These are phyloP conservation scores for Colletotrichum tropicicola DNA, from an alignment of 2,329 filamentous ascomycete genomes.

Conservation along the genomic window DNA sequence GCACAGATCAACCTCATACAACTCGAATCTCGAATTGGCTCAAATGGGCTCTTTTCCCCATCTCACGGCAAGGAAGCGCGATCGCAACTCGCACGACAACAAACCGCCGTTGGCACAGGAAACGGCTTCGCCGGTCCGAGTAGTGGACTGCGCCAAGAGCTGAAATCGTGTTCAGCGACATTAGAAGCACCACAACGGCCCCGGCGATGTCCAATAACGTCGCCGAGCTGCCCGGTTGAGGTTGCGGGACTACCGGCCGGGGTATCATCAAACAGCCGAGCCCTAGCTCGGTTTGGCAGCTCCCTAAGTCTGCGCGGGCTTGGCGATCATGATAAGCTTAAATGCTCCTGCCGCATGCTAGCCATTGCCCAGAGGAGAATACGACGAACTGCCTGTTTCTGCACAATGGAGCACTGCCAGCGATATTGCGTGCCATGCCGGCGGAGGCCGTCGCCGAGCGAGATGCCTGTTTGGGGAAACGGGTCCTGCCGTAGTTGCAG, in stretches of 20 bases:
- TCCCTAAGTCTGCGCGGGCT: conserved; percentile 13
- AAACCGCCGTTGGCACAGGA: background rate
- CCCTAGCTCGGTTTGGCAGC: conserved; percentile 28
- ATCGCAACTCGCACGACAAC: too few species aligned
- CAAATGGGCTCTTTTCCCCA: too few species aligned
- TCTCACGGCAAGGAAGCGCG: too few species aligned
- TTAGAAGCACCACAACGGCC: background rate
- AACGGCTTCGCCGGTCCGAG: background rate
- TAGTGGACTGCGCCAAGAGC: conserved; percentile 15
- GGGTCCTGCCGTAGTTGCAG: conserved; percentile 22
- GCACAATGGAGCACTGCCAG: background rate
- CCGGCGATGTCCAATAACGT: conserved; percentile 4
- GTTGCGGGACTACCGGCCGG: conserved; percentile 16
- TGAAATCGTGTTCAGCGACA: background rate
- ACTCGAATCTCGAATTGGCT: too few species aligned
- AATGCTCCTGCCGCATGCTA: conserved; percentile 31
- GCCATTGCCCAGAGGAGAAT: conserved; percentile 12
- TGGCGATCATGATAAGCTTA: conserved; percentile 31
- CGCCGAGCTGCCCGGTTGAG: background rate
- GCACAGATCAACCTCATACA: too few species aligned
- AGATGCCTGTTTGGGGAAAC: conserved; percentile 28
- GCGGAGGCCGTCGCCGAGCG: background rate
- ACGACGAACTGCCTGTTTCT: conserved; percentile 24
- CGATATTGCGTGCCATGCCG: conserved; percentile 3
- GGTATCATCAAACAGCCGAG: conserved; percentile 23